A percentile compares a stretch with the other conserved stretches of the same genome.
Conservation (phyloP, 805 yeast genomes). For the Saccharomycopsis capsularis region DNA sequence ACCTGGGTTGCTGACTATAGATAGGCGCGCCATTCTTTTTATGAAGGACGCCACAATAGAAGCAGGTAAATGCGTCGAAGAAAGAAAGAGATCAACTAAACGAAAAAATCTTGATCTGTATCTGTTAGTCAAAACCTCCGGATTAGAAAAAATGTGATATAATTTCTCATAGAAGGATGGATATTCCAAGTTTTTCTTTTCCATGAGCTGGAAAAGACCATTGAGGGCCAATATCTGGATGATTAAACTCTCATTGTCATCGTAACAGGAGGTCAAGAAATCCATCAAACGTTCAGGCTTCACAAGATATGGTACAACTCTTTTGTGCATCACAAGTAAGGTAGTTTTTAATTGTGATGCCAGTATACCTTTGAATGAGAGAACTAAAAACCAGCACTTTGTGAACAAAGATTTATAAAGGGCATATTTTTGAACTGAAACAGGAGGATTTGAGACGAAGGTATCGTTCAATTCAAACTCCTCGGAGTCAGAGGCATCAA, state of each 20-base stretch:
- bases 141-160: slow-evolving; percentile 64
- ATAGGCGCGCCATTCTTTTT: slow-evolving; percentile 68
- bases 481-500: slow-evolving; percentile 20
- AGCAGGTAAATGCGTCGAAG: slow-evolving; percentile 83
- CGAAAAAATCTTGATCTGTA: slow-evolving; percentile 86
- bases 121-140: slow-evolving; percentile 64
- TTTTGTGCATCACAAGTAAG: slow-evolving; percentile 67
- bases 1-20: slow-evolving; percentile 75
- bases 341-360: slow-evolving; percentile 61
- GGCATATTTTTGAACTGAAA: slow-evolving; percentile 32
- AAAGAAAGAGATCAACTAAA: slow-evolving; percentile 73
- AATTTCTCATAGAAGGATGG: slow-evolving; percentile 83
- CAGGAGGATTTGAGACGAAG: slow-evolving; percentile 42
- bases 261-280: slow-evolving; percentile 70
- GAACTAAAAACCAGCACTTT: slow-evolving; percentile 52
- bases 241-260: slow-evolving; percentile 31
- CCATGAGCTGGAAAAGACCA: slow-evolving; percentile 82
- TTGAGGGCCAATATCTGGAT: slow-evolving; percentile 75
- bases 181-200: slow-evolving; percentile 74
- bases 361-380: slow-evolving; percentile 41
- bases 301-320: slow-evolving; percentile 73
- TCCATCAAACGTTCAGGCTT: slow-evolving; percentile 87
- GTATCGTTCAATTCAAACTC: slow-evolving; percentile 30
- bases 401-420: slow-evolving; percentile 63
- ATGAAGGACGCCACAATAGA: slow-evolving; percentile 83